These are phyloP conservation scores for Fusarium sp. DNA, from an alignment of 2,329 filamentous ascomycete species.

Conservation along the genomic window DNA sequence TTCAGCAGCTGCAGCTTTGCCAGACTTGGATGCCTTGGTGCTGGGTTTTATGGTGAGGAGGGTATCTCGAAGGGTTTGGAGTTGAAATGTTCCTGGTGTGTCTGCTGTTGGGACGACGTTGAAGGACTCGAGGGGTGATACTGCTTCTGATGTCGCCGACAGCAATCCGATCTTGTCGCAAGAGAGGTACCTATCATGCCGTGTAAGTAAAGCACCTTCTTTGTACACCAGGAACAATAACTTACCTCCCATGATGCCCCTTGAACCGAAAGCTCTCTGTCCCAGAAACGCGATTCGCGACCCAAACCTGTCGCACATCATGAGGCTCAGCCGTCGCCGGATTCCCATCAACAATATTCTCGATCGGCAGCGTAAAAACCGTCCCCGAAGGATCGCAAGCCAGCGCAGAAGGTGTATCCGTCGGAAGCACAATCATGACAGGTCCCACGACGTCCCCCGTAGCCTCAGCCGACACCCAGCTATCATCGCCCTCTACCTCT, in stretches of 20 bases:
- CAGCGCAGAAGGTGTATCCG: conserved; percentile 78
- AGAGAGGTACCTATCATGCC: conserved; percentile 77
- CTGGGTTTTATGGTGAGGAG: conserved; percentile 74
- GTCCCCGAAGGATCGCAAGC: conserved; percentile 89
- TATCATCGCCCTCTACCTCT: conserved; percentile 75
- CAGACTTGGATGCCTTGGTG: conserved; percentile 62
- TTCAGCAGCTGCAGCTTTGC: conserved; percentile 64
- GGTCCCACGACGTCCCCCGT: conserved; percentile 83
- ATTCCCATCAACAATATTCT: conserved; percentile 90
- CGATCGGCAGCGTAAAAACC: conserved; percentile 83
- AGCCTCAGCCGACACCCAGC: conserved; percentile 88
- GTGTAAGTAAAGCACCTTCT: conserved; percentile 12
- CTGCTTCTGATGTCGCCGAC: conserved; percentile 81
- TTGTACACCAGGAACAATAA: conserved; percentile 3
- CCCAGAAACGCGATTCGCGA: conserved; percentile 85
- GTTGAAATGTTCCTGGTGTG: conserved; percentile 77
- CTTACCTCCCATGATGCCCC: conserved; percentile 85
- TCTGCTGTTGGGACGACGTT: conserved; percentile 72
- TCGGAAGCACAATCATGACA: conserved; percentile 84
- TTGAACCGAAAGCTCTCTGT: conserved; percentile 89
- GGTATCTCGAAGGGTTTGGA: conserved; percentile 79
- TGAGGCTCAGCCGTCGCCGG: conserved; percentile 91
- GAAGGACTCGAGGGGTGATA: conserved; percentile 88
- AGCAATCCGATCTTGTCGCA: conserved; percentile 87
- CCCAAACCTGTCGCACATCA: conserved; percentile 95